Percentiles rank a stretch among this genome's conserved stretches.
These are phyloP conservation scores for Medicago ruthenica DNA, from an alignment of 306 rosid species.

Conservation along the genomic window DNA sequence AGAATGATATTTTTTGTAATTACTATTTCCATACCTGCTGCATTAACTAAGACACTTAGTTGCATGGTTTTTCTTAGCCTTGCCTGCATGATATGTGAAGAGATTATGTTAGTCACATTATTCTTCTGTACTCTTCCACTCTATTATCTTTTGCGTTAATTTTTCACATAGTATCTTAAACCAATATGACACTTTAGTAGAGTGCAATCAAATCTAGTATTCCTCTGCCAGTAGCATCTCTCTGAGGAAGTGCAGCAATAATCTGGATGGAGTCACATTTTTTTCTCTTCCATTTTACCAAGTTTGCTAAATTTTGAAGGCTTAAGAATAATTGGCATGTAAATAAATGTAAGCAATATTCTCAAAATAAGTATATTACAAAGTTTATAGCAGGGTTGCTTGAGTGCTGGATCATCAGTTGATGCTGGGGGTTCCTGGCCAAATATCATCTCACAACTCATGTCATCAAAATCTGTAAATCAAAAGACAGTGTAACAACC, in stretches of 20 bases:
- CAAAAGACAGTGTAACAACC: neutral
- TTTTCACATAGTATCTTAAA: no score
- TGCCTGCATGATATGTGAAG: conserved; percentile 65
- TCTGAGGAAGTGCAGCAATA: neutral
- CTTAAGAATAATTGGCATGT: conserved; percentile 1
- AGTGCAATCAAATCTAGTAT: neutral
- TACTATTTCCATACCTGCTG: conserved; percentile 17
- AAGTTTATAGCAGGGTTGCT: conserved; percentile 82
- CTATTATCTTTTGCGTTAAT: neutral
- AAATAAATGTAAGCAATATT: conserved; percentile 20
- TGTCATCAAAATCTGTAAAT: conserved; percentile 86
- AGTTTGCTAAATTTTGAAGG: neutral
- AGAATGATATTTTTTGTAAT: conserved; percentile 24
- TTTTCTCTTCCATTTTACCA: neutral
- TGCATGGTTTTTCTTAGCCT: conserved; percentile 60
- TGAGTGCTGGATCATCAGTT: conserved; percentile 73
- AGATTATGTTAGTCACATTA: conserved; percentile 18
- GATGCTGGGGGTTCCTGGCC: conserved; percentile 79
- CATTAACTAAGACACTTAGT: conserved; percentile 58
- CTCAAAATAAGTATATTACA: conserved; percentile 52
- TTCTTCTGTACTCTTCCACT: no score
- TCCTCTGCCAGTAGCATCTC: neutral
- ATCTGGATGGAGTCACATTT: neutral
- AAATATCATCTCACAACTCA: conserved; percentile 94
- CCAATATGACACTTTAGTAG: neutral